Evolutionary conservation across 768 basidiomycete genomes (phyloP), one percentile per base, ranked within the genome.

Genomic region (Filobasidium floriforme): DNA sequence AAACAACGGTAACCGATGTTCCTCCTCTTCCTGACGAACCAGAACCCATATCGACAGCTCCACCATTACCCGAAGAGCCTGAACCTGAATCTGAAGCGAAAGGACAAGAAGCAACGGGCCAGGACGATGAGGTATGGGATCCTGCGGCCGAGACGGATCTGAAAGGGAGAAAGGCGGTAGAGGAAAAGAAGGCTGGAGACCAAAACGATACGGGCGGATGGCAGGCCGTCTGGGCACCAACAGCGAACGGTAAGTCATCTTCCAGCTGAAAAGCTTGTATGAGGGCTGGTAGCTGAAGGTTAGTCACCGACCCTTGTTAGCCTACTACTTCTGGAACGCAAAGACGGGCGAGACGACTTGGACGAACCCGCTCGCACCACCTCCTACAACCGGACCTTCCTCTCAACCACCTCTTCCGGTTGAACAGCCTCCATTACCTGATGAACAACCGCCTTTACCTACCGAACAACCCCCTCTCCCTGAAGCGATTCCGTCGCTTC

Each of bases 291-390:
- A n/a, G n/a, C n/a, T n/a, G n/a, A n/a, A n/a, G n/a, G n/a, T n/a
- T n/a, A n/a, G n/a, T n/a, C n/a, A n/a, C n/a, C n/a, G n/a, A n/a
- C n/a, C n/a, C n/a, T 70, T 1, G 19, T 14, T 54, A 78, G 77
- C 77, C 1, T 78, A 75, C 69, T 78, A 78, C 66, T 78, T 78
- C 63, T 78, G 77, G 77, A 78, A 78, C 62, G 66, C 73, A 15
- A 61, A 62, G 11, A 74, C 74, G 19, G 71, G 73, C 62, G 74
- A 73, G 63, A 73, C 75, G 11, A 75, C 76, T 67, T 78, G 77
- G 77, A 74, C 71, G 54, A 78, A 78, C 60, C 77, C 77, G 18
- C 68, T 78, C 15, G 70, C 69, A 28, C 69, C 73, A 3, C 18
- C 69, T 1, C 40, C 52, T 14, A 11, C 54, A 9, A 41, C 52